phyloP scores from a whole-genome alignment of 2,329 filamentous ascomycete species.

The Zymoseptoria tritici region DNA sequence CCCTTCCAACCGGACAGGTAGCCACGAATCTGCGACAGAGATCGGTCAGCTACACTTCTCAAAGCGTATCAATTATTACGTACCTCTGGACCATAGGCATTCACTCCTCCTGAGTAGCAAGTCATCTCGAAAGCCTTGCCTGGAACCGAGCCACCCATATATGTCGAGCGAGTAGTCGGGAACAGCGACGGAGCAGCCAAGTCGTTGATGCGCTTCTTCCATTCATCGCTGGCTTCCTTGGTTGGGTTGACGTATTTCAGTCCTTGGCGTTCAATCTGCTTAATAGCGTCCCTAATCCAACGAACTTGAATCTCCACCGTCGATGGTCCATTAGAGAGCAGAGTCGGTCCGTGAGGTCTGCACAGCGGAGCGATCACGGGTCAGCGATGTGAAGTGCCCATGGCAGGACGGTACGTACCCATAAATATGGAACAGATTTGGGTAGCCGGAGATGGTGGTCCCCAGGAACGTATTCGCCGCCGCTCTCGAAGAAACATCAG shows the following conservation, averaged over 20 bases:
- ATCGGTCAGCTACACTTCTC: neutral
- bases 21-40: conserved; percentile 11
- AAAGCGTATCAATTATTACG: neutral
- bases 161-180: conserved; percentile 21
- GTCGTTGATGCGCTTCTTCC: conserved; percentile 26
- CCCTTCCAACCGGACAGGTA: conserved; percentile 20
- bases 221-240: conserved; percentile 21
- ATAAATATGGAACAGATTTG: conserved; percentile 30
- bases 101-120: conserved; percentile 24
- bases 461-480: conserved; percentile 39
- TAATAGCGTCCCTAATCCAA: conserved; percentile 30
- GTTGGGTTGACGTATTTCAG: conserved; percentile 24
- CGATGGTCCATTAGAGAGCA: conserved; percentile 38
- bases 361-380: conserved; percentile 29
- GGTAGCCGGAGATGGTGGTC: conserved; percentile 30
- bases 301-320: conserved; percentile 37
- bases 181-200: conserved; percentile 21
- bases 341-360: conserved; percentile 38
- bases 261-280: conserved; percentile 18
- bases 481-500: conserved; percentile 3
- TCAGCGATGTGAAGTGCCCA: neutral
- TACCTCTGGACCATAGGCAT: conserved; percentile 20
- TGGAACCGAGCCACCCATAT: conserved; percentile 24
- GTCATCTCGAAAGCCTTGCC: conserved; percentile 25
- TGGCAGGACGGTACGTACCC: conserved; percentile 12